Percentiles rank a stretch among this genome's conserved stretches.
Evolutionary conservation across 2,329 filamentous ascomycete species (phyloP).

Genomic region (Paraphoma sp.): DNA sequence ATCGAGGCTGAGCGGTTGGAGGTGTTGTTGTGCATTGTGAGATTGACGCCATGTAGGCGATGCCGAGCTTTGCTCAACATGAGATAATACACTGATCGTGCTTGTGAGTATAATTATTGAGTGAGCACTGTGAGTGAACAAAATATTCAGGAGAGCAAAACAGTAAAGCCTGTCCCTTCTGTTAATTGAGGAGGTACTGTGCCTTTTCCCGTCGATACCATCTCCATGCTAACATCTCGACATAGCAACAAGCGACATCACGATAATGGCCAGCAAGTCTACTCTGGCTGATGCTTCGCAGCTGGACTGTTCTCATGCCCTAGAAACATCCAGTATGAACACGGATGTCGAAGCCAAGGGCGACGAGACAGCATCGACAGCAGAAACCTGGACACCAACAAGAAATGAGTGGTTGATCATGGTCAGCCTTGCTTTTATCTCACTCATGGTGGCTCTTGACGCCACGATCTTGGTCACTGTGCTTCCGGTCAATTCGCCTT

Average conservation of each 20-base stretch:
- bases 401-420: conserved; percentile 33
- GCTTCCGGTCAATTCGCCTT: conserved; percentile 25
- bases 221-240: background rate
- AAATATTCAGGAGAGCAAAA: background rate
- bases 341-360: conserved; percentile 19
- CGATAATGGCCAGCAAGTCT: background rate
- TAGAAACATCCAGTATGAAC: background rate
- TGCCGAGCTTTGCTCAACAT: background rate
- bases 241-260: background rate
- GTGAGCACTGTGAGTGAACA: background rate
- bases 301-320: background rate
- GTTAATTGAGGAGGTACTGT: background rate
- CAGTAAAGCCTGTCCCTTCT: background rate
- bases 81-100: background rate
- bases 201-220: background rate
- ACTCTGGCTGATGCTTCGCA: background rate
- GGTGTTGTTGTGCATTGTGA: background rate
- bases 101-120: background rate
- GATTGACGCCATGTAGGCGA: background rate
- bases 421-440: conserved; percentile 34
- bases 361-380: background rate
- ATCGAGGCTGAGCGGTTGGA: background rate
- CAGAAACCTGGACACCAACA: conserved; percentile 16
- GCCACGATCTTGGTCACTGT: conserved; percentile 38
- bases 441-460: conserved; percentile 40